These are phyloP conservation scores for Fusarium piperis DNA, from an alignment of 2,329 filamentous ascomycete species.

Conservation along the genomic window DNA sequence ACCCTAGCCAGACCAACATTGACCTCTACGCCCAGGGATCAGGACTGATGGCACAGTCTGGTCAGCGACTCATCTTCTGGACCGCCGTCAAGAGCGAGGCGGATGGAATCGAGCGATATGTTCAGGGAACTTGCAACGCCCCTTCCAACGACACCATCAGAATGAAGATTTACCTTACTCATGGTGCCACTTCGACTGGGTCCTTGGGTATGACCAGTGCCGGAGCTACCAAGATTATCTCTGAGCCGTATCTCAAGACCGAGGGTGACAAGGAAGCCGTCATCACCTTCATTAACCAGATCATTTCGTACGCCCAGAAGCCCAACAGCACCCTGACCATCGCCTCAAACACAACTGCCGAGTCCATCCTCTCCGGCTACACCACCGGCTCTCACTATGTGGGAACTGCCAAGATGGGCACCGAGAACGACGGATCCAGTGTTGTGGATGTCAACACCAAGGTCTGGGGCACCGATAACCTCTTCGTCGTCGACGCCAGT, in stretches of 20 bases:
- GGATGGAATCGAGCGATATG: constrained; percentile 50
- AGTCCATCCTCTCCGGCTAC: constrained; percentile 65
- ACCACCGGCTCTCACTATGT: constrained; percentile 63
- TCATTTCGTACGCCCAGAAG: constrained; percentile 71
- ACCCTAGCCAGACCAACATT: constrained; percentile 41
- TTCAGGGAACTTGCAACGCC: constrained; percentile 58
- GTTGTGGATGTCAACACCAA: constrained; percentile 72
- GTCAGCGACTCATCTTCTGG: constrained; percentile 60
- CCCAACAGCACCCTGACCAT: constrained; percentile 67
- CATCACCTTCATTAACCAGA: constrained; percentile 62
- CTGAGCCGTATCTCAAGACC: constrained; percentile 49
- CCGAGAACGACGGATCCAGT: constrained; percentile 61
- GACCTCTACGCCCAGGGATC: constrained; percentile 48
- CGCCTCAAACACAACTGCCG: constrained; percentile 53
- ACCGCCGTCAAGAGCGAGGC: constrained; percentile 52
- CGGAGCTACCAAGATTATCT: constrained; percentile 54
- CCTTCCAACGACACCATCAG: constrained; percentile 54
- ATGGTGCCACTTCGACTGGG: constrained; percentile 59
- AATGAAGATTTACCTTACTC: constrained; percentile 61
- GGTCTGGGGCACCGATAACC: constrained; percentile 74
- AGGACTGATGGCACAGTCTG: constrained; percentile 56
- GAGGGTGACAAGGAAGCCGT: constrained; percentile 54
- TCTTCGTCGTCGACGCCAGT: constrained; percentile 74
- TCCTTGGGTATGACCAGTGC: constrained; percentile 52
- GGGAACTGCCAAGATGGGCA: constrained; percentile 69